A percentile compares a stretch with the other conserved stretches of the same genome.
Evolutionary conservation across 306 rosid genomes (phyloP).

Genomic region (Cicer yamashitae): DNA sequence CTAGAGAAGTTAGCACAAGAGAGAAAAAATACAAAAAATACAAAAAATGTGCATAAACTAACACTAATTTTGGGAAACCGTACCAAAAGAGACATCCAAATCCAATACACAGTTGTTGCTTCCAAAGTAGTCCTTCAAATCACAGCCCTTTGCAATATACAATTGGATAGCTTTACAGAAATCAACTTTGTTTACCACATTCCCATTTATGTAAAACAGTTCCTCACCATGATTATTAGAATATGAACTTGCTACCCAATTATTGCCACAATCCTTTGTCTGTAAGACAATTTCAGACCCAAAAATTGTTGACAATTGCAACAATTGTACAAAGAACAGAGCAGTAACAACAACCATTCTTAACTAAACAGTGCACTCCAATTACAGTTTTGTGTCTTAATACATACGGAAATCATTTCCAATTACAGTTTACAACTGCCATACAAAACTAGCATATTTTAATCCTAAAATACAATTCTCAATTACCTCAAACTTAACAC

Average conservation of each 20-base stretch:
- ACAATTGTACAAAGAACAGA: constrained; percentile 52
- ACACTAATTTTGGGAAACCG: constrained; percentile 30
- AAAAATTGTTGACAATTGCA: constrained; percentile 56
- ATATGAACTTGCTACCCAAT: constrained; percentile 57
- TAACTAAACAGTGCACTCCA: constrained; percentile 40
- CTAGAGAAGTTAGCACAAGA: neutral
- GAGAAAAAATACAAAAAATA: neutral
- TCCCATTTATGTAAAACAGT: constrained; percentile 65
- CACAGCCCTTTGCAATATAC: constrained; percentile 67
- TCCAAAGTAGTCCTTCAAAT: constrained; percentile 52
- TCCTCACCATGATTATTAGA: constrained; percentile 55
- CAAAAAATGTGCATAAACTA: constrained; percentile 1
- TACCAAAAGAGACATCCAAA: constrained; percentile 61
- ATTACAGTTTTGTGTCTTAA: constrained; percentile 38
- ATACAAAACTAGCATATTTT: constrained; percentile 16
- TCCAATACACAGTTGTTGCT: constrained; percentile 54
- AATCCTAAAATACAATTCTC: constrained; percentile 24
- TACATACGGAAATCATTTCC: constrained; percentile 48
- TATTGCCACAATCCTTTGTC: constrained; percentile 60
- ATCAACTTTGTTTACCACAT: constrained; percentile 52
- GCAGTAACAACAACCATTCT: constrained; percentile 54
- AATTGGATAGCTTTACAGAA: constrained; percentile 66
- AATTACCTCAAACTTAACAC: constrained; percentile 34
- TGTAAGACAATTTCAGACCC: constrained; percentile 54
- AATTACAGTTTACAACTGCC: constrained; percentile 8